Evolutionary conservation across 1,139 yeast species (phyloP), one percentile per base, ranked within the genome.

Genomic region (Saccharomyces hybrid): DNA sequence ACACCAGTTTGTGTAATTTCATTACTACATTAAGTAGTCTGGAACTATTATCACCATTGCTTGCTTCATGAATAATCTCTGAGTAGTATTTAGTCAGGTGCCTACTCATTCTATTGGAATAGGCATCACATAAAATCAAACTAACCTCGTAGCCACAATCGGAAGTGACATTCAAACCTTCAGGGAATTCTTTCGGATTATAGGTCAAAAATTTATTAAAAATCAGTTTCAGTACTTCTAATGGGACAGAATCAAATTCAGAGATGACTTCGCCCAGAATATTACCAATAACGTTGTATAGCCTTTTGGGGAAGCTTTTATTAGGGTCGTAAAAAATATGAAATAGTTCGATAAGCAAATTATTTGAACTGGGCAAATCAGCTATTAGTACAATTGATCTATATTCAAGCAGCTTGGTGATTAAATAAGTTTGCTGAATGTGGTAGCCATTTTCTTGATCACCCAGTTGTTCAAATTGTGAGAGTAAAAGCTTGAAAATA

Each of bases 21-120:
- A 73, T 73, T 56, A 85, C 71, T 23, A 78, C 79, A 31, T 75
- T 78, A 49, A 75, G 63, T 3, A 60, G 48, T 28, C 54, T 56
- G 23, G 46, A 57, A 7, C 62, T 58, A 32, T 60, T 66, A 16
- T 72, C 72, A 25, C 63, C 66, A 5, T 65, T 66, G 2, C 72
- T 61, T 29, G 75, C 72, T 47, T 82, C 85, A 62, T 82, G 82
- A 4, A 90, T 70, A 58, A 84, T 75, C 64, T 88, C 96, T 0
- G 96, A 84, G 61, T 89, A 87, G 63, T 84, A 85, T 65, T 85
- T 91, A 4, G 95, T 88, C 29, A 88, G 77, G 60, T 83, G 83
- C 58, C 96, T 79, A 11, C 95, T 82, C 79, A 91, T 78, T 58
- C 91, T 75, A 61, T 88, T 95, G 1, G 83, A 70, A 62, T 88